phyloP scores from a whole-genome alignment of 2,329 filamentous ascomycete genomes.

The Trichoderma sp. region DNA sequence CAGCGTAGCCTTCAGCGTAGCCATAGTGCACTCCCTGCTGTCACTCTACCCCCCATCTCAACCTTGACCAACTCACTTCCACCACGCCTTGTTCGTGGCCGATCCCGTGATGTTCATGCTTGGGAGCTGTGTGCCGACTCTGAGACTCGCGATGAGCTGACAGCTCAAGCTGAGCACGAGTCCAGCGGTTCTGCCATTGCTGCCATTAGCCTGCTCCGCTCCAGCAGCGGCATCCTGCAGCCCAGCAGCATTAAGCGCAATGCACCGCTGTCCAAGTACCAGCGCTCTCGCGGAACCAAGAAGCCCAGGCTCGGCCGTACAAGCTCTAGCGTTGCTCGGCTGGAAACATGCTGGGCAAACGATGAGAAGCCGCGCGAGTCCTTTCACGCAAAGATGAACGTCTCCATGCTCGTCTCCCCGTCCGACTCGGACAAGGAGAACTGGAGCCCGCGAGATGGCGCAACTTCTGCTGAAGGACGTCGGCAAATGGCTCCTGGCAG shows the following conservation, averaged over 20 bases:
- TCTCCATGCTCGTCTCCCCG: conserved; percentile 42
- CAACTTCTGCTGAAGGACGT: conserved; percentile 36
- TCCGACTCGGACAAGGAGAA: conserved; percentile 94
- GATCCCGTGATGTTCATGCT: conserved; percentile 82
- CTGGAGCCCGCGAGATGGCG: conserved; percentile 63
- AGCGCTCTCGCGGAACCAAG: conserved; percentile 50
- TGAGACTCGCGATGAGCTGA: conserved; percentile 75
- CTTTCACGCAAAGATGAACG: conserved; percentile 39
- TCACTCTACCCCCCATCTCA: conserved; percentile 60
- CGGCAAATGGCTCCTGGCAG: conserved; percentile 42
- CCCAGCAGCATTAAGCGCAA: conserved; percentile 68
- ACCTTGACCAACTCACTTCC: conserved; percentile 54
- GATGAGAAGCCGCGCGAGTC: conserved; percentile 33
- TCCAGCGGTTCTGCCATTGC: conserved; percentile 76
- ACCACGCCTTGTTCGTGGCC: conserved; percentile 62
- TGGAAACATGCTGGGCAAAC: conserved; percentile 48
- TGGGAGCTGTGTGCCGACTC: conserved; percentile 92
- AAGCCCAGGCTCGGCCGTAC: conserved; percentile 63
- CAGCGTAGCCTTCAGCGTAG: conserved; percentile 65
- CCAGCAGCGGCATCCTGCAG: conserved; percentile 58
- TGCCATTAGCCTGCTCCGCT: conserved; percentile 78
- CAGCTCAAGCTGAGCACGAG: conserved; percentile 78
- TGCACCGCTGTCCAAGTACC: conserved; percentile 42
- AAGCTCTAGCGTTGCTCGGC: conserved; percentile 61
- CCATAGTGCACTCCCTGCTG: conserved; percentile 64